A percentile compares a stretch with the other conserved stretches of the same genome.
Evolutionary conservation across 257 asterid genomes (phyloP).

Genomic region (Gynochthodes officinalis): DNA sequence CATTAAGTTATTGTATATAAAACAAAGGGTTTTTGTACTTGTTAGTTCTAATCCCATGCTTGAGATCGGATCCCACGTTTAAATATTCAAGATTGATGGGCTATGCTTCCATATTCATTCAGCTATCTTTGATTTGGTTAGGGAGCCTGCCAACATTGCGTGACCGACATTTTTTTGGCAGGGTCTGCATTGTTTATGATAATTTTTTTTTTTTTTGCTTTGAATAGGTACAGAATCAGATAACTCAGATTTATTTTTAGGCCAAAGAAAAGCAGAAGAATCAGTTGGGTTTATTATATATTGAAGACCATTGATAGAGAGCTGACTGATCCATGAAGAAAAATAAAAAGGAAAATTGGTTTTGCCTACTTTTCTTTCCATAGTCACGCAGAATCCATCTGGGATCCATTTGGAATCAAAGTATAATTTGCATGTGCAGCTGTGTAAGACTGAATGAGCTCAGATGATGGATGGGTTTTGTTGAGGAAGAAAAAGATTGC

Average conservation of each 20-base stretch:
- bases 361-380: too few species aligned
- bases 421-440: not conserved
- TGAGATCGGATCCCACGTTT: slow-evolving; percentile 28
- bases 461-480: not conserved
- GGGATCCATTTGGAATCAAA: not conserved
- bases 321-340: not conserved
- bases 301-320: too few species aligned
- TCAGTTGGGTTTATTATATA: too few species aligned
- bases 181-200: slow-evolving; percentile 7
- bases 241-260: not conserved
- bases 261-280: not conserved
- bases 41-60: slow-evolving; percentile 16
- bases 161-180: slow-evolving; percentile 22
- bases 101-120: not conserved
- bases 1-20: not conserved
- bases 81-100: slow-evolving; percentile 19
- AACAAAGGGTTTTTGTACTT: slow-evolving; percentile 16
- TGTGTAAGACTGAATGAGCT: not conserved
- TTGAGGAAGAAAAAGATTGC: not conserved
- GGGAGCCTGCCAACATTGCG: slow-evolving; percentile 21
- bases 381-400: not conserved
- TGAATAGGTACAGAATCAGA: not conserved
- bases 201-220: too few species aligned
- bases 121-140: not conserved
- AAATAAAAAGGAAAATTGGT: too few species aligned